These are phyloP conservation scores for Backusella liffmaniae DNA, from an alignment of 192 early-diverging fungal genomes.

Conservation along the genomic window DNA sequence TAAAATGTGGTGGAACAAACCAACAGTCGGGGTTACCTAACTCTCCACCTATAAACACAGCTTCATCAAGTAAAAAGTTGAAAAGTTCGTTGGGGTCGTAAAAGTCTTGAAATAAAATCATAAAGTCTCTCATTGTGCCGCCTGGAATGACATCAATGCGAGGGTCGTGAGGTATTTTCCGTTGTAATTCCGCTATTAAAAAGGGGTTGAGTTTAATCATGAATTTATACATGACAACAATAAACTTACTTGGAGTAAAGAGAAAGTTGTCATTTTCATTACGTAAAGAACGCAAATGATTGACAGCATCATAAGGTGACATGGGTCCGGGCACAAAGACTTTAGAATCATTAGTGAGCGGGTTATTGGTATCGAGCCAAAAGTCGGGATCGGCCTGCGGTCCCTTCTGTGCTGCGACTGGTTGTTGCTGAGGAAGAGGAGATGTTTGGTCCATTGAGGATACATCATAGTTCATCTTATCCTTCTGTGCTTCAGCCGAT, in stretches of 20 bases:
- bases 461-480: not conserved
- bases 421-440: not conserved
- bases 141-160: constrained; percentile 34
- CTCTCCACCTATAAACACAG: constrained; percentile 29
- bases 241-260: constrained; percentile 29
- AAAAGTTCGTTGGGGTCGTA: constrained; percentile 31
- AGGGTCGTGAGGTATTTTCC: constrained; percentile 32
- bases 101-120: constrained; percentile 36
- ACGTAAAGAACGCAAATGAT: constrained; percentile 4
- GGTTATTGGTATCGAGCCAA: constrained; percentile 3
- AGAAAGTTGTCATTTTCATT: not conserved
- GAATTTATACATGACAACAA: not conserved
- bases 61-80: constrained; percentile 15
- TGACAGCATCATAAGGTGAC: constrained; percentile 25
- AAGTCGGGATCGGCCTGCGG: not conserved
- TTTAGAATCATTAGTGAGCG: not conserved
- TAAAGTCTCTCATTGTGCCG: constrained; percentile 32
- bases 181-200: not conserved
- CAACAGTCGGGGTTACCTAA: constrained; percentile 30
- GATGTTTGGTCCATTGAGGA: not conserved
- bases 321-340: constrained; percentile 17
- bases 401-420: not conserved
- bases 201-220: not conserved
- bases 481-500: not conserved
- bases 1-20: constrained; percentile 30